Evolutionary conservation across 2,329 filamentous ascomycete species (phyloP).

Genomic region (Boeremia lycopersici): DNA sequence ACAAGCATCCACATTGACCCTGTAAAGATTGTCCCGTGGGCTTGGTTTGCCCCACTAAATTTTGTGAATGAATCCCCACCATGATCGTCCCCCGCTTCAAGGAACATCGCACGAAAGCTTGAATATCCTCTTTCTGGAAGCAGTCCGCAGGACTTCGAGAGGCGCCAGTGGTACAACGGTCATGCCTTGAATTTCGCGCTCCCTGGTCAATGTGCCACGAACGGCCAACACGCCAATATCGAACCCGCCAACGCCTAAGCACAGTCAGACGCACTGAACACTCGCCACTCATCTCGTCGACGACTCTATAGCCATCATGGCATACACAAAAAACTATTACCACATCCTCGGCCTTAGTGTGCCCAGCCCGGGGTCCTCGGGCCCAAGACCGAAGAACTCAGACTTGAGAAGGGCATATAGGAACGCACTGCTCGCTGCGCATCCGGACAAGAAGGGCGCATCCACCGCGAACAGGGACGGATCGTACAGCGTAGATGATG

Average conservation of each 20-base stretch:
- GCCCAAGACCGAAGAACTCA: slow-evolving; percentile 4
- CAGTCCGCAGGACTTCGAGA: background rate
- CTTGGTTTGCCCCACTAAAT: slow-evolving; percentile 10
- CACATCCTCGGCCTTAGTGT: slow-evolving; percentile 29
- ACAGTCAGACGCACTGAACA: background rate
- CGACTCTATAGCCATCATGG: slow-evolving; percentile 15
- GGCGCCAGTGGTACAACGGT: background rate
- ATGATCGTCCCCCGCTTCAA: slow-evolving; percentile 1
- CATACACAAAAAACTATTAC: slow-evolving; percentile 42
- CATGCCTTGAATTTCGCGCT: slow-evolving; percentile 3
- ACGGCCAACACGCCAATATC: background rate
- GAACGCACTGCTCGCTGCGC: slow-evolving; percentile 61
- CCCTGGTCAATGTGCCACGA: slow-evolving; percentile 4
- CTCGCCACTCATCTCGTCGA: background rate
- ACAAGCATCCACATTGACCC: background rate
- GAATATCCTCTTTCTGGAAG: background rate
- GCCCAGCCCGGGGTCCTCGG: slow-evolving; percentile 5
- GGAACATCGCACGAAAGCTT: background rate
- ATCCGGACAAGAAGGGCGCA: slow-evolving; percentile 60
- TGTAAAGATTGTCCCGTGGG: slow-evolving; percentile 3
- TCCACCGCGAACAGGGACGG: background rate
- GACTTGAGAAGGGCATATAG: slow-evolving; percentile 56
- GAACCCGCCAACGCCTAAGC: background rate
- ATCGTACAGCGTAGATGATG: slow-evolving; percentile 61
- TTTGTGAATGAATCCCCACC: slow-evolving; percentile 7